Percentiles rank a stretch among this genome's conserved stretches.
These are phyloP conservation scores for Agaricus sinodeliciosus DNA, from an alignment of 768 basidiomycete species.

Conservation along the genomic window DNA sequence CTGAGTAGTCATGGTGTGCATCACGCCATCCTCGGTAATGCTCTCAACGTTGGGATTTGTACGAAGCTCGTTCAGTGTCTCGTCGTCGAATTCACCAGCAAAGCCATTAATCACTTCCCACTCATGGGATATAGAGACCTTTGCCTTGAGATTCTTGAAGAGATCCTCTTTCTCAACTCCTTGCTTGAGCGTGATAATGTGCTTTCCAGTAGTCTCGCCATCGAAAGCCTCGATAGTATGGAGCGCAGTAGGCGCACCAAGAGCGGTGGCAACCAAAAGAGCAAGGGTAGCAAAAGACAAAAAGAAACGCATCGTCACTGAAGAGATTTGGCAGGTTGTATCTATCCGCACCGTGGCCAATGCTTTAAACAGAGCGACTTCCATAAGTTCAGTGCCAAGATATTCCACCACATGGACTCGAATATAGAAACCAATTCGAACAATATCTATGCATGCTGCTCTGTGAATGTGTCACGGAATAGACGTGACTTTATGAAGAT, in stretches of 20 bases:
- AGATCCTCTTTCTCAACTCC: neutral
- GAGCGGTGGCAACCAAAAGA: slow-evolving; percentile 11
- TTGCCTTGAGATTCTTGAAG: neutral
- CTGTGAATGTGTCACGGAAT: slow-evolving; percentile 6
- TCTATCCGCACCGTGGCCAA: too few relatives aligned
- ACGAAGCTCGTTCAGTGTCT: slow-evolving; percentile 16
- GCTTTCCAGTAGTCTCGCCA: slow-evolving; percentile 6
- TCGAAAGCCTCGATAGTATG: slow-evolving; percentile 10
- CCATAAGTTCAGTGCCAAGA: neutral
- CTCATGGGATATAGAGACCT: neutral
- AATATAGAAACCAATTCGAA: neutral
- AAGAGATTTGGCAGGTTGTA: neutral
- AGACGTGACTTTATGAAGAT: too few relatives aligned
- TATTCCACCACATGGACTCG: slow-evolving; percentile 1
- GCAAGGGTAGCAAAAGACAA: slow-evolving; percentile 1
- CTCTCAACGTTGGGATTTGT: slow-evolving; percentile 17
- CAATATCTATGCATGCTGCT: neutral
- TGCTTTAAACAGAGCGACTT: neutral
- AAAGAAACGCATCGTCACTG: neutral
- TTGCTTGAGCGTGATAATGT: slow-evolving; percentile 9
- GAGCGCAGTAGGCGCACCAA: slow-evolving; percentile 15
- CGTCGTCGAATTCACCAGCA: slow-evolving; percentile 11
- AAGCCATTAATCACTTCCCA: slow-evolving; percentile 12
- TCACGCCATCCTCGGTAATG: slow-evolving; percentile 21
- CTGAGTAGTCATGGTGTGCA: slow-evolving; percentile 18